A percentile compares a stretch with the other conserved stretches of the same genome.
These are phyloP conservation scores for Bullera alba DNA, from an alignment of 768 basidiomycete genomes.

Conservation along the genomic window DNA sequence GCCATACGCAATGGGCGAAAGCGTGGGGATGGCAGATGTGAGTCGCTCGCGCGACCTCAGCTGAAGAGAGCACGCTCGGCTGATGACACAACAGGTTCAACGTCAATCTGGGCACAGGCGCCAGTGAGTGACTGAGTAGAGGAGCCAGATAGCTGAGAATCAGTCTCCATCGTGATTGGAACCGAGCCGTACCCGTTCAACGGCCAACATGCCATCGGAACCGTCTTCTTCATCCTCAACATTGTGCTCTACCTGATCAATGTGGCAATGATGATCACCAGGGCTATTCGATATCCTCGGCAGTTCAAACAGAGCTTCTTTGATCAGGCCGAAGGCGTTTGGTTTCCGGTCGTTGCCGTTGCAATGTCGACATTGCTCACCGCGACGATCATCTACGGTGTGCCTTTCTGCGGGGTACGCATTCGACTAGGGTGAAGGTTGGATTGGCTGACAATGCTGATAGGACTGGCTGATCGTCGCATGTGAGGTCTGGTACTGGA, in stretches of 20 bases:
- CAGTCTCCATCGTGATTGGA: conserved; percentile 6
- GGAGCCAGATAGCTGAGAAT: neutral
- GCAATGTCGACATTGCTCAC: conserved; percentile 11
- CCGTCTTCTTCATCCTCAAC: conserved; percentile 14
- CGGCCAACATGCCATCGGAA: conserved; percentile 15
- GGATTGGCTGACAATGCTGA: neutral
- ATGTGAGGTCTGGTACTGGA: conserved; percentile 9
- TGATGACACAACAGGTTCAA: conserved; percentile 4
- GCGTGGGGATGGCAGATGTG: conserved; percentile 17
- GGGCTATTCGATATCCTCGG: conserved; percentile 2
- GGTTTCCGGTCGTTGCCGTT: conserved; percentile 7
- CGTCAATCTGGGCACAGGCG: conserved; percentile 10
- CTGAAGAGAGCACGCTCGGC: neutral
- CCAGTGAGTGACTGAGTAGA: neutral
- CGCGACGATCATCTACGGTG: conserved; percentile 10
- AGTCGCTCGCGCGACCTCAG: too few species aligned
- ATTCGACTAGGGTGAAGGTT: neutral
- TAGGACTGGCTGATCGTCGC: conserved; percentile 6
- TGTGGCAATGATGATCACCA: conserved; percentile 4
- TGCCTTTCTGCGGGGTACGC: conserved; percentile 7
- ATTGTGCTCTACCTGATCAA: conserved; percentile 14
- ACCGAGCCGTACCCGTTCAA: conserved; percentile 9
- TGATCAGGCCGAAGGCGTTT: conserved; percentile 11
- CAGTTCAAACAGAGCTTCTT: conserved; percentile 14
- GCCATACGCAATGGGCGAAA: too few species aligned